Conservation (phyloP, 805 yeast genomes). For the Lachancea dasiensis region DNA sequence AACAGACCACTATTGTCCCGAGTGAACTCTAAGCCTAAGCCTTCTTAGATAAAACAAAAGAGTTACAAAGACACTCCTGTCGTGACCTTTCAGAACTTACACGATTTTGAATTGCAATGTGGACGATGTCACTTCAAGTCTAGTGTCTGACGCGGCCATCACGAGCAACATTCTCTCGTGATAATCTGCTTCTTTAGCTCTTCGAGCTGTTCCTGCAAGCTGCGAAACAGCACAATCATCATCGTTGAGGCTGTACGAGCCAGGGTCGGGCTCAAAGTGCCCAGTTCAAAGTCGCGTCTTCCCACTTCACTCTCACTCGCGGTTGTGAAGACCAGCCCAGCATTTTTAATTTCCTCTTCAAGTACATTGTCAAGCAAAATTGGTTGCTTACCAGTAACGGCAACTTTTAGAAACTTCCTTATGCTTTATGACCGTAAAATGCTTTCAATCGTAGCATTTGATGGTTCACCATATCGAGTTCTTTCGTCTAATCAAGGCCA, state of each 20-base stretch:
- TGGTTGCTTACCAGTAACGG: conserved; percentile 25
- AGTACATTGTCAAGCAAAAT: background rate
- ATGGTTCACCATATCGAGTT: no score
- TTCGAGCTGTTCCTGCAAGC: conserved; percentile 8
- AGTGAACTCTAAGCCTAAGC: no score
- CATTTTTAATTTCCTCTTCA: background rate
- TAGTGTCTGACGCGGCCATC: conserved; percentile 34
- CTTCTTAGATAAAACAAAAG: no score
- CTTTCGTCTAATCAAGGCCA: no score
- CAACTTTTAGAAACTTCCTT: no score
- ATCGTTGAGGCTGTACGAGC: conserved; percentile 4
- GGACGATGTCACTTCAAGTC: conserved; percentile 45
- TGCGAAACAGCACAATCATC: background rate
- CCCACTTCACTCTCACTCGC: conserved; percentile 1
- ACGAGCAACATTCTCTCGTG: conserved; percentile 27
- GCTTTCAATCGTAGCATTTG: no score
- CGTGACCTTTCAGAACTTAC: conserved; percentile 47
- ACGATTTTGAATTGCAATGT: conserved; percentile 39
- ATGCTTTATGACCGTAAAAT: no score
- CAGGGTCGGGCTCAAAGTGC: conserved; percentile 12
- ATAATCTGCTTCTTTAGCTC: conserved; percentile 18
- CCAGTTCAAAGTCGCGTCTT: conserved; percentile 6
- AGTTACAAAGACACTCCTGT: no score
- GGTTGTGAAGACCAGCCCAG: background rate
- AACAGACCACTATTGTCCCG: no score